Base-by-base conservation (phyloP, 805 yeast species). In the Clavispora vitiphila region DNA sequence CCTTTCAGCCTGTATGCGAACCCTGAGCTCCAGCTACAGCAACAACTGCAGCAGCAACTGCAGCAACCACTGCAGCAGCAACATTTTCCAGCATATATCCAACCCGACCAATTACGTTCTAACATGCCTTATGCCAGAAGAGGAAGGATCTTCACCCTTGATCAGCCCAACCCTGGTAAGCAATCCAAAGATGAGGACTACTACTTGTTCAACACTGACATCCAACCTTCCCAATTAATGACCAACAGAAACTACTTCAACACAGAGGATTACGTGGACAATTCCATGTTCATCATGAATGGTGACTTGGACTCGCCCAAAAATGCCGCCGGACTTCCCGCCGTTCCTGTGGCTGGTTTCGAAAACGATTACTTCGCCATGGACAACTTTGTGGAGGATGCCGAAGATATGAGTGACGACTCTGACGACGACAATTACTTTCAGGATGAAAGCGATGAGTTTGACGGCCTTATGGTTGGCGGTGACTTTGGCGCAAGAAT, bases 1-100 rank as follows among this genome's bases (percentile, higher is more conserved):
- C 74, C 74, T 9, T 69, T 70, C 49, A 58, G 61, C 26, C 64
- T 62, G 34, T 70, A 69, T 42, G 73, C 66, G 30, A 61, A 67
- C 48, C 73, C 72, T 4, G 67, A 69, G 39, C 50, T 62, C 16
- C 53, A 55, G 41, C 41, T 48, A 31, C 22, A 42, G 34, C 48
- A 47, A 35, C 43, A 41, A 20, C 43, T 43, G 22, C 39, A 18
- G 27, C 34, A 14, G 34, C 36, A 20, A 15, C 39, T 37, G 14
- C 47, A 18, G 27, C 34, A 14, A 25, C 36, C 18, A 15, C 39
- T 37, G 14, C 47, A 35, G 31, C 37, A 39, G 37, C 42, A 45
- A 16, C 34, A 43, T 31, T 23, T 38, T 27, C 25, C 37, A n/a
- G 34, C 35, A 9, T 47, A 34, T 34, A 47, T 44, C 29, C 39